These are phyloP conservation scores for Hyphodiscus sp. DNA, from an alignment of 2,329 filamentous ascomycete genomes.

Conservation along the genomic window DNA sequence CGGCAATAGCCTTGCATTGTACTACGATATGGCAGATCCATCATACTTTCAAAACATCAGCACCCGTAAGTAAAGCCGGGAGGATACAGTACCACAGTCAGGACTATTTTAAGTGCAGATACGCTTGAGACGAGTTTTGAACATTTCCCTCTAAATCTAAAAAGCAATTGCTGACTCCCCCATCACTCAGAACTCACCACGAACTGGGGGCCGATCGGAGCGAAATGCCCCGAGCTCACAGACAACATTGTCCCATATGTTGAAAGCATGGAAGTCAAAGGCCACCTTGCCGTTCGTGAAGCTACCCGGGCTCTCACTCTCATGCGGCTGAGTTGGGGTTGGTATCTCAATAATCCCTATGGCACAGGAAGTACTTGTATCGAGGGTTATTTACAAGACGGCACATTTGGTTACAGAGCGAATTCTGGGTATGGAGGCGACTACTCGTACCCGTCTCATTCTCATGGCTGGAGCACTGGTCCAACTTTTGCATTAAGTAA, in stretches of 20 bases:
- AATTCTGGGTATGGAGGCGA: constrained; percentile 45
- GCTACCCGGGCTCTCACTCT: constrained; percentile 47
- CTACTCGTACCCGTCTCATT: constrained; percentile 37
- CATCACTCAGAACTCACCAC: constrained; percentile 10
- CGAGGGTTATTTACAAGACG: constrained; percentile 51
- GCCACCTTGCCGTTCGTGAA: constrained; percentile 43
- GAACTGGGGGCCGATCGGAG: constrained; percentile 48
- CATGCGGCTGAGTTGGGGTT: constrained; percentile 53
- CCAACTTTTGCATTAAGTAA: constrained; percentile 41
- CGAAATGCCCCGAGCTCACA: constrained; percentile 48
- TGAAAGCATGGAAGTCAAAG: constrained; percentile 52
- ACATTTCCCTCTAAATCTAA: too few species aligned
- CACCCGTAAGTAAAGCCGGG: neutral
- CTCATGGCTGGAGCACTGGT: constrained; percentile 44
- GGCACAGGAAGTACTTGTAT: constrained; percentile 52
- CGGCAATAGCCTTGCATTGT: constrained; percentile 49
- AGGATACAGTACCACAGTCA: too few species aligned
- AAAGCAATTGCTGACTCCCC: too few species aligned
- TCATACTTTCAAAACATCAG: constrained; percentile 34
- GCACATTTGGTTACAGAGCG: constrained; percentile 50
- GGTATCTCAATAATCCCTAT: constrained; percentile 50
- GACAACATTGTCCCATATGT: constrained; percentile 51
- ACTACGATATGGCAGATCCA: constrained; percentile 20
- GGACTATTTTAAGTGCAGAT: too few species aligned
- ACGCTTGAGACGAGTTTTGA: too few species aligned